Evolutionary conservation across 2,329 filamentous ascomycete genomes (phyloP).

Genomic region (Ascochyta fabae): DNA sequence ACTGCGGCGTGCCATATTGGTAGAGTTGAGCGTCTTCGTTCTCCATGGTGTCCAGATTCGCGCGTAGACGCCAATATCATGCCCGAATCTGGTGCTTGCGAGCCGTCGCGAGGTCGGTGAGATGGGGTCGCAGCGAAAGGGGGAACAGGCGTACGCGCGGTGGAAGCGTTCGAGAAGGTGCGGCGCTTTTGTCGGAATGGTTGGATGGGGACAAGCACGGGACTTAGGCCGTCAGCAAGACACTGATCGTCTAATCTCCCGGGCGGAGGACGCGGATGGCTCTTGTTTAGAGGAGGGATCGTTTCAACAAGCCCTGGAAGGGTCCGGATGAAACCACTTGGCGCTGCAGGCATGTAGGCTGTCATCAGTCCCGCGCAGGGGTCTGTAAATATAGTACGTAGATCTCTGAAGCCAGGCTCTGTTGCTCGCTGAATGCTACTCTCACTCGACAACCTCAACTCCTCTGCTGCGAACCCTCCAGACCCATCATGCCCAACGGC

Average conservation of each 20-base stretch:
- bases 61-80: constrained; percentile 43
- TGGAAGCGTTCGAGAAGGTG: constrained; percentile 45
- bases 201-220: constrained; percentile 40
- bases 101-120: constrained; percentile 38
- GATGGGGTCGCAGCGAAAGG: constrained; percentile 37
- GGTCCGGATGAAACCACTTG: constrained; percentile 42
- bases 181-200: constrained; percentile 42
- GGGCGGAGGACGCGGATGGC: constrained; percentile 46
- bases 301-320: constrained; percentile 39
- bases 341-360: constrained; percentile 45
- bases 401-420: constrained; percentile 26
- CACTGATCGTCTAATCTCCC: constrained; percentile 51
- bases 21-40: constrained; percentile 47
- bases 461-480: constrained; percentile 10
- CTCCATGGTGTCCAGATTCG: constrained; percentile 46
- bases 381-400: constrained; percentile 41
- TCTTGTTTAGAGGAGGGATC: constrained; percentile 48
- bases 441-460: constrained; percentile 5
- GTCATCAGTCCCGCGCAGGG: constrained; percentile 41
- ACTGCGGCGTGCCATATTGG: constrained; percentile 45
- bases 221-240: constrained; percentile 48
- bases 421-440: constrained; percentile 11
- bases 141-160: constrained; percentile 32
- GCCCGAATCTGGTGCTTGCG: constrained; percentile 43
- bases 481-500: constrained; percentile 16